Evolutionary conservation across 106 monocot genomes (phyloP).

Genomic region (Dendrobium huoshanense): DNA sequence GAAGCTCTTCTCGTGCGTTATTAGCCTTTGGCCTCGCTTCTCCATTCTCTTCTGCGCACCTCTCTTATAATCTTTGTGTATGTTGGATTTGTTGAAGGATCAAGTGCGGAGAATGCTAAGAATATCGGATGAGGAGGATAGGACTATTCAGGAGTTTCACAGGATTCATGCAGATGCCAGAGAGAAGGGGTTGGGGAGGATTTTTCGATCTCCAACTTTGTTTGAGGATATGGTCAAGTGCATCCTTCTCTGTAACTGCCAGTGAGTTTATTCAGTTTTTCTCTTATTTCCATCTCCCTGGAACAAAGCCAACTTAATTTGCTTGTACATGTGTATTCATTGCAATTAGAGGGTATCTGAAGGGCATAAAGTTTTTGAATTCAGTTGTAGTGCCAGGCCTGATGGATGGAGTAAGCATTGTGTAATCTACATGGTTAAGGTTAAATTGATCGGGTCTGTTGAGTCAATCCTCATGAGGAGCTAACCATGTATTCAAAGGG

Average conservation of each 20-base stretch:
- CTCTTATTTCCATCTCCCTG: not conserved
- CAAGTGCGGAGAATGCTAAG: slow-evolving; percentile 78
- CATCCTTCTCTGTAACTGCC: slow-evolving; percentile 89
- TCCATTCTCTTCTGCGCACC: not conserved
- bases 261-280: slow-evolving; percentile 29
- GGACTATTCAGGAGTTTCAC: slow-evolving; percentile 50
- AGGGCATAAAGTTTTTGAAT: not conserved
- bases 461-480: no score
- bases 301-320: not conserved
- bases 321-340: not conserved
- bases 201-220: slow-evolving; percentile 77
- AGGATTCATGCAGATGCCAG: slow-evolving; percentile 27
- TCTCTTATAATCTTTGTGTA: not conserved
- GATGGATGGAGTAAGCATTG: not conserved
- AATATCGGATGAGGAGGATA: slow-evolving; percentile 42
- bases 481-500: no score
- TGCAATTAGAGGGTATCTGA: not conserved
- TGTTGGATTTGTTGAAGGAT: slow-evolving; percentile 16
- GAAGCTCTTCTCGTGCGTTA: slow-evolving; percentile 29
- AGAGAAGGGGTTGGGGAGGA: slow-evolving; percentile 49
- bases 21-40: not conserved
- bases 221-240: slow-evolving; percentile 96
- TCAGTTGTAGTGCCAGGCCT: not conserved
- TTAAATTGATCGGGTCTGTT: no score
- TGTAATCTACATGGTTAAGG: no score